Evolutionary conservation across 2,329 filamentous ascomycete species (phyloP).

Genomic region (Cladosporium sphaerospermum): DNA sequence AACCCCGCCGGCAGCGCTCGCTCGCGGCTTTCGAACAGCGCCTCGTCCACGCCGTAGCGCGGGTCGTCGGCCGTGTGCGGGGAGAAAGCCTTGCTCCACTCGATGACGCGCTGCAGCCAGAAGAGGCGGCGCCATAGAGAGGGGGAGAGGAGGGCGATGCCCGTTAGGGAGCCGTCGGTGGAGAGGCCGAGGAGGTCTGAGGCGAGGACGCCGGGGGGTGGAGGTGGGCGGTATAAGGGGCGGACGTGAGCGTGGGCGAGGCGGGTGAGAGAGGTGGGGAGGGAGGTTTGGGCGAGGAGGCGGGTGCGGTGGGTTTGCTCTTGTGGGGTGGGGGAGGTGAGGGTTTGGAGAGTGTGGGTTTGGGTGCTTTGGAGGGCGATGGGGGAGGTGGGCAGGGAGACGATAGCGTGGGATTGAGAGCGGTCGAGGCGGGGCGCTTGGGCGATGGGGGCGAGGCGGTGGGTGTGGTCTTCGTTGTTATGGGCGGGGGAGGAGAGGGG

Average conservation of each 20-base stretch:
- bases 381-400: not conserved
- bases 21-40: constrained; percentile 13
- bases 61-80: constrained; percentile 18
- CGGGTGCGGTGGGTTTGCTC: not conserved
- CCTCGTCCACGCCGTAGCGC: constrained; percentile 13
- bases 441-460: constrained; percentile 23
- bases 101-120: constrained; percentile 62
- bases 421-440: constrained; percentile 19
- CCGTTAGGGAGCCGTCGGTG: constrained; percentile 47
- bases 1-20: constrained; percentile 24
- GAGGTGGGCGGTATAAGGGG: constrained; percentile 31
- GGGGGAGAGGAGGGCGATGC: constrained; percentile 58
- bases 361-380: constrained; percentile 21
- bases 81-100: constrained; percentile 29
- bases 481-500: constrained; percentile 29
- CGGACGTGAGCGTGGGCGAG: constrained; percentile 46
- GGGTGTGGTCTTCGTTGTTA: constrained; percentile 25
- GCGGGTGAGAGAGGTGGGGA: constrained; percentile 37
- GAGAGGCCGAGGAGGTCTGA: constrained; percentile 46
- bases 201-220: constrained; percentile 34
- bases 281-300: constrained; percentile 36
- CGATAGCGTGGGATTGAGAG: constrained; percentile 20
- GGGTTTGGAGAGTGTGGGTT: constrained; percentile 23
- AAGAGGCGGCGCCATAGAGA: constrained; percentile 62
- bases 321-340: constrained; percentile 12